A percentile compares a stretch with the other conserved stretches of the same genome.
phyloP scores from a whole-genome alignment of 208 protist species.

The Leishmania major region DNA sequence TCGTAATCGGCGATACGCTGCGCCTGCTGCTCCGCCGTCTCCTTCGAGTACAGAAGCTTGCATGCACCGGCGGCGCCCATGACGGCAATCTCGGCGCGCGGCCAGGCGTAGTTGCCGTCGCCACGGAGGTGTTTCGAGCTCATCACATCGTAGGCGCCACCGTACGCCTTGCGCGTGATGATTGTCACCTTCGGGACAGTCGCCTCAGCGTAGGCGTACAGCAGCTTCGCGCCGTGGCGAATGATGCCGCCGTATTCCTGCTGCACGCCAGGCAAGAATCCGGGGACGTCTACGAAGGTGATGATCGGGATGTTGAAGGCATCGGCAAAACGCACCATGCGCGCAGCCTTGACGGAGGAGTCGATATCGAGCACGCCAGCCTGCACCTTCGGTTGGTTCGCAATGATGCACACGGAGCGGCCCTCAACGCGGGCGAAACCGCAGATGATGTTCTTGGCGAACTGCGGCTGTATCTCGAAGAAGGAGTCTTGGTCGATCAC shows the following conservation, averaged over 20 bases:
- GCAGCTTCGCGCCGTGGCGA: constrained; percentile 96
- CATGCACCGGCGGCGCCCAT: constrained; percentile 96
- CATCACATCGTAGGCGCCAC: constrained; percentile 98
- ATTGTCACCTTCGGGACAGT: constrained; percentile 97
- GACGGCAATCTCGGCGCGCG: constrained; percentile 94
- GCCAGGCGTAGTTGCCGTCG: constrained; percentile 96
- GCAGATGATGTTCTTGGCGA: constrained; percentile 96
- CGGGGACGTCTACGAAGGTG: constrained; percentile 97
- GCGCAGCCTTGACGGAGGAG: constrained; percentile 86
- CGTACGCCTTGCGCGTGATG: constrained; percentile 97
- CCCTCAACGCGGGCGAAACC: constrained; percentile 94
- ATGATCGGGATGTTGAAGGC: constrained; percentile 97
- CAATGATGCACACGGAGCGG: constrained; percentile 93
- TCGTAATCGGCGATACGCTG: constrained; percentile 78
- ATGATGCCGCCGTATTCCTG: constrained; percentile 96
- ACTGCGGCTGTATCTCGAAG: constrained; percentile 95
- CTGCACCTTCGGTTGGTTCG: constrained; percentile 94
- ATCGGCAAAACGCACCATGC: constrained; percentile 97
- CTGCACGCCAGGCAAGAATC: constrained; percentile 95
- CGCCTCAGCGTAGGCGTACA: constrained; percentile 98
- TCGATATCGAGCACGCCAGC: constrained; percentile 96
- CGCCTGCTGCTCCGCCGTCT: constrained; percentile 47
- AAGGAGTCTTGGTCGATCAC: constrained; percentile 92
- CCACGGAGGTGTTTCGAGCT: constrained; percentile 94
- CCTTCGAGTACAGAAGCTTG: constrained; percentile 91